Conservation (phyloP, 306 rosid species). For the Quercus rubra region DNA sequence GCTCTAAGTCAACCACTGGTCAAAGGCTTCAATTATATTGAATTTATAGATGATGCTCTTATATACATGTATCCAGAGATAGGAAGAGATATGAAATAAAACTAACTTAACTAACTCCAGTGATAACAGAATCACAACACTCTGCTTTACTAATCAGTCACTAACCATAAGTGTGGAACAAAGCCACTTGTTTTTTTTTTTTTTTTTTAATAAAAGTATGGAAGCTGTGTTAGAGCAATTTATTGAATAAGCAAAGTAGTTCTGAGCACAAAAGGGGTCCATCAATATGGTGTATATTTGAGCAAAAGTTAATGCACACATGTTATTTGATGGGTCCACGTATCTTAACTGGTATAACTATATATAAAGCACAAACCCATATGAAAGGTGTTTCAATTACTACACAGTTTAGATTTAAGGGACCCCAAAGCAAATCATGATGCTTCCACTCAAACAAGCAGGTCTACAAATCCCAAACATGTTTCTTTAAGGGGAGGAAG, state of each 20-base stretch:
- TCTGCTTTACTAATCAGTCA: too few species aligned
- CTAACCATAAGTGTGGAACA: too few species aligned
- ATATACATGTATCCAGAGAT: too few species aligned
- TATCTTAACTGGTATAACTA: constrained; percentile 12
- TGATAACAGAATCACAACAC: too few species aligned
- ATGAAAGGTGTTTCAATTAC: constrained; percentile 25
- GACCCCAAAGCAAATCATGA: constrained; percentile 29
- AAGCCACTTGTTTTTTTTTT: too few species aligned
- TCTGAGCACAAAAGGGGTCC: not conserved
- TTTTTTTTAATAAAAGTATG: too few species aligned
- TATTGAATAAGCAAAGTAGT: not conserved
- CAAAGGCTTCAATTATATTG: too few species aligned
- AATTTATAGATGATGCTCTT: too few species aligned
- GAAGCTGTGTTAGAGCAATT: not conserved
- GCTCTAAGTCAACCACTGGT: too few species aligned
- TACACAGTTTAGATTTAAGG: constrained; percentile 34
- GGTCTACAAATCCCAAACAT: constrained; percentile 69
- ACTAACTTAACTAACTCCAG: too few species aligned
- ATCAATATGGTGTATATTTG: not conserved
- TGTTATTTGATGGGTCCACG: not conserved
- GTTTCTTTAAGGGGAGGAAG: constrained; percentile 59
- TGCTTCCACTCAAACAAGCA: constrained; percentile 73
- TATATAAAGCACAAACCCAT: constrained; percentile 3
- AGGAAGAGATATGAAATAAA: too few species aligned
- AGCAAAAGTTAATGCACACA: not conserved